phyloP scores from a whole-genome alignment of 169 alveolate genomes.

The Plasmodium falciparum region DNA sequence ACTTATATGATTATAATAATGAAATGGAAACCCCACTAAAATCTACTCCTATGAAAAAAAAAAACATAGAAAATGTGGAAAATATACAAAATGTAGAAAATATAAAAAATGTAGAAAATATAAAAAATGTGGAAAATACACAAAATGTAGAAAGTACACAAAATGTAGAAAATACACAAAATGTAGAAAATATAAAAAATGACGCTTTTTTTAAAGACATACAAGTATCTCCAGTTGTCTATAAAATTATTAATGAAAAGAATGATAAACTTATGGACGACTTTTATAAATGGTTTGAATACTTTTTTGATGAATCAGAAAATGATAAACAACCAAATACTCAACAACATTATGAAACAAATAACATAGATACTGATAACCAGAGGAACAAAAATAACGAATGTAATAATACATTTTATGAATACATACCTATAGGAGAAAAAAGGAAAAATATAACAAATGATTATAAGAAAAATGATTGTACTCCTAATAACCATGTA shows the following conservation, averaged over 20 bases:
- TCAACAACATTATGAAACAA: too few species aligned
- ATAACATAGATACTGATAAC: too few species aligned
- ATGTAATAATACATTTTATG: too few species aligned
- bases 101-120: neutral
- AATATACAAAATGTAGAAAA: neutral
- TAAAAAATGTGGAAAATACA: neutral
- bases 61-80: neutral
- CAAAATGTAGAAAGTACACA: neutral
- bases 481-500: too few species aligned
- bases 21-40: neutral
- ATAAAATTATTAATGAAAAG: slow-evolving; percentile 53
- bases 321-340: too few species aligned
- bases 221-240: slow-evolving; percentile 54
- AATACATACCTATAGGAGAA: too few species aligned
- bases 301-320: slow-evolving; percentile 18
- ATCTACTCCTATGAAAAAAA: neutral
- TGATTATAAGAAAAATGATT: too few species aligned
- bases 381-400: too few species aligned
- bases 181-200: neutral
- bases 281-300: slow-evolving; percentile 73
- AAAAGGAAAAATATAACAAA: too few species aligned
- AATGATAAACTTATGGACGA: slow-evolving; percentile 21
- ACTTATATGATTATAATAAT: neutral
- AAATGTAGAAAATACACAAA: neutral
- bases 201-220: slow-evolving; percentile 29